Base-by-base conservation (phyloP, 163 green algal species). In the Chlorella variabilis region DNA sequence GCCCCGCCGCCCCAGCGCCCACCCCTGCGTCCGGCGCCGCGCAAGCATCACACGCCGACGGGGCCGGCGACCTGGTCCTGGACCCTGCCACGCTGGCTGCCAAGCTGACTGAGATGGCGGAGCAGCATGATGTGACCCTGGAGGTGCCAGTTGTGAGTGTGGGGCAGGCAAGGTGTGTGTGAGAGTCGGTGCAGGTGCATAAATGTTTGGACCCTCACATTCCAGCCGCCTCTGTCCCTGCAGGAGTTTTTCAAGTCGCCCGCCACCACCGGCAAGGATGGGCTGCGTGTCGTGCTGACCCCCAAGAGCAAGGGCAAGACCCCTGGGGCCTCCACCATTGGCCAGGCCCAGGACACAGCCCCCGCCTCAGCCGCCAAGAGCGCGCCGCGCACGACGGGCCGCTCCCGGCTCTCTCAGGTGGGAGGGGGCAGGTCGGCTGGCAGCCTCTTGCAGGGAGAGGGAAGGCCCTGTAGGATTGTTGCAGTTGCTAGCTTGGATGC, bases 41-140 rank as follows among this genome's bases (percentile, higher is more conserved):
- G 21, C 42, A 1, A 7, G 29, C n/a, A 3, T 6, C n/a, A 13
- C 59, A 21, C 15, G 33, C 23, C 9, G 27, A 7, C 21, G 13
- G 2, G 20, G 56, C 74, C 2, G 71, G 25, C 39, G 41, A n/a
- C 8, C 20, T 77, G 49, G n/a, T 71, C 2, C 18, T 83, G 67
- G 61, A 87, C 62, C 29, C 77, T 8, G 34, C 56, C 49, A 65
- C 48, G 11, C 78, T 88, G 62, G 71, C 84, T 18, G n/a, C 36
- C 45, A 85, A 85, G 54, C 62, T 88, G 13, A 56, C 79, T 4
- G 78, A 88, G 63, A 49, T 85, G 61, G 74, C 62, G 2, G 51
- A 65, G 31, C 73, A 84, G 51, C 29, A 85, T 23, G 83, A 81
- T 27, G 77, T 88, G 34, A 71, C 49, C 4, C 49, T 82, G 71